Evolutionary conservation across 306 rosid genomes (phyloP), one percentile per base, ranked within the genome.

Genomic region (Gillenia trifoliata): DNA sequence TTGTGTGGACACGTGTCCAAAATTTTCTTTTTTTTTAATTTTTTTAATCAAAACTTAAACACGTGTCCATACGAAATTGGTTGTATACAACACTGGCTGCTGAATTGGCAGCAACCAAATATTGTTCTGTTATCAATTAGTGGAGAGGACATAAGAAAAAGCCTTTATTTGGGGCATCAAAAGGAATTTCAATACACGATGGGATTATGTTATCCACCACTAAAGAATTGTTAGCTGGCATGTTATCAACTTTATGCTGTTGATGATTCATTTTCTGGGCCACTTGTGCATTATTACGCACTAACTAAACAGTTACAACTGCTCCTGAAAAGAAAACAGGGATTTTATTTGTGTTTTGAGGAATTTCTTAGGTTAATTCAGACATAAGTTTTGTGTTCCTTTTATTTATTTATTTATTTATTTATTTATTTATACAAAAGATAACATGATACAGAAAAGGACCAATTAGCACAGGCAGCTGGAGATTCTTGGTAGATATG

Each of bases 71-170:
- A n/a, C n/a, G n/a, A n/a, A n/a, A n/a, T n/a, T n/a, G n/a, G n/a
- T n/a, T n/a, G n/a, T n/a, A n/a, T n/a, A n/a, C n/a, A n/a, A n/a
- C n/a, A n/a, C n/a, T n/a, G n/a, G n/a, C n/a, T n/a, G n/a, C n/a
- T n/a, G n/a, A n/a, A n/a, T n/a, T n/a, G n/a, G n/a, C n/a, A n/a
- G n/a, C n/a, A n/a, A n/a, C n/a, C n/a, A n/a, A n/a, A n/a, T n/a
- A n/a, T n/a, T n/a, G n/a, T n/a, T n/a, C n/a, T 72, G 47, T 8
- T 2, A 36, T 36, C 41, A 49, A 64, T 66, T 59, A 77, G 86
- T 82, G 87, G 73, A 71, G 77, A 64, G 29, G 28, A 67, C 70
- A 77, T 64, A 71, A 68, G 1, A 2, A 54, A n/a, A 55, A 47
- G 60, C 12, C 60, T n/a, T 55, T 55, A 22, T 55, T 55, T 7